A percentile compares a stretch with the other conserved stretches of the same genome.
phyloP scores from a whole-genome alignment of 2,329 filamentous ascomycete genomes.

The Dendryphion nanum region DNA sequence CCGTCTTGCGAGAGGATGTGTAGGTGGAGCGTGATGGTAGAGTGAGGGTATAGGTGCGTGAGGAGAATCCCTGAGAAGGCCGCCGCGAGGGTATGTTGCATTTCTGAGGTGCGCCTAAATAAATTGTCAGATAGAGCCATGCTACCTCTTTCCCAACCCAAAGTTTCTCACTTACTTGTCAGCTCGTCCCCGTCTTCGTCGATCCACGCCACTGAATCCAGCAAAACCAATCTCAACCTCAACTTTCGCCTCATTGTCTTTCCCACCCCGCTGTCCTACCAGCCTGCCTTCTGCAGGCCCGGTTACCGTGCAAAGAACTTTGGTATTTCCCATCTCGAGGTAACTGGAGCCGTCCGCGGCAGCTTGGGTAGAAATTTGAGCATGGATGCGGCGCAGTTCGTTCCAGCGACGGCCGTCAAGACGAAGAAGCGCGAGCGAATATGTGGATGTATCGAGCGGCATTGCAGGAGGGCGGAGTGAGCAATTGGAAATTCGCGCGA shows the following conservation, averaged over 20 bases:
- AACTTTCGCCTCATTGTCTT: constrained; percentile 61
- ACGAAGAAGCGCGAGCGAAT: constrained; percentile 73
- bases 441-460: constrained; percentile 93
- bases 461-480: too few species aligned
- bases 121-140: constrained; percentile 1
- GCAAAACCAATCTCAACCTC: constrained; percentile 81
- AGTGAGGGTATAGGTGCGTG: constrained; percentile 85
- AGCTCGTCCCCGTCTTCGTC: constrained; percentile 67
- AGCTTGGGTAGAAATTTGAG: constrained; percentile 87
- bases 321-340: constrained; percentile 96
- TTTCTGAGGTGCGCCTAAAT: constrained; percentile 71
- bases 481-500: too few species aligned
- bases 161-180: constrained; percentile 73
- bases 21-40: constrained; percentile 76
- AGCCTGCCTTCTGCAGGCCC: constrained; percentile 72
- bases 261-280: constrained; percentile 47
- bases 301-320: constrained; percentile 88
- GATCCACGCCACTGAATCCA: constrained; percentile 83
- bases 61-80: constrained; percentile 78
- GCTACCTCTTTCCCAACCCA: constrained; percentile 4
- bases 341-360: constrained; percentile 91
- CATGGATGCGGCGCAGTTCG: constrained; percentile 84
- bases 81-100: constrained; percentile 74
- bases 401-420: constrained; percentile 87
- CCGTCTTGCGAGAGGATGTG: constrained; percentile 90